Conservation (phyloP, 768 basidiomycete species). For the Exidia glandulosa region DNA sequence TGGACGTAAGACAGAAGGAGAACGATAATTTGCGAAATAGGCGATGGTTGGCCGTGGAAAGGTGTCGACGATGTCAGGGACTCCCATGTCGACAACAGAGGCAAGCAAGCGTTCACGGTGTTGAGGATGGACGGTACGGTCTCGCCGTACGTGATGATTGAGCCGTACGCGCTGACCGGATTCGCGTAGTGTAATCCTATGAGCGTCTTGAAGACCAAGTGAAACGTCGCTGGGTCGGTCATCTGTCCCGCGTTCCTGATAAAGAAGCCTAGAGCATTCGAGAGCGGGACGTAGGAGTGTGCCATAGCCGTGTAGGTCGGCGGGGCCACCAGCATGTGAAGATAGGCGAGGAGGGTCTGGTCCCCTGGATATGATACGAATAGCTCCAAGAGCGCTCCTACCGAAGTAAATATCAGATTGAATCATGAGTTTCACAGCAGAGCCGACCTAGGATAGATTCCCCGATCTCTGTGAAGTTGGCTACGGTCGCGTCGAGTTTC, state of each 20-base stretch:
- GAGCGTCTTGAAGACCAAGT: conserved; percentile 55
- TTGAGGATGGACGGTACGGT: conserved; percentile 38
- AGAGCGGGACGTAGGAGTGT: conserved; percentile 42
- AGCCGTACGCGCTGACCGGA: conserved; percentile 35
- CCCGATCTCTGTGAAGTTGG: background rate
- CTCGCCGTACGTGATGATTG: conserved; percentile 41
- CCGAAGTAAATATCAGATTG: background rate
- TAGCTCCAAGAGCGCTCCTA: conserved; percentile 61
- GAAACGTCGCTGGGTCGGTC: conserved; percentile 53
- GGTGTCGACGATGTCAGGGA: conserved; percentile 30
- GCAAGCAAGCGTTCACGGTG: conserved; percentile 50
- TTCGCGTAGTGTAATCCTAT: conserved; percentile 55
- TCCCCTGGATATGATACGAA: conserved; percentile 64
- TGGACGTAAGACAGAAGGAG: conserved; percentile 50
- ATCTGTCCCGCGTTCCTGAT: conserved; percentile 37
- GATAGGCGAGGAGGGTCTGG: conserved; percentile 52
- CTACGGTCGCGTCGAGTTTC: background rate
- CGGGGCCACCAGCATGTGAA: conserved; percentile 53
- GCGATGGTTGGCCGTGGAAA: conserved; percentile 45
- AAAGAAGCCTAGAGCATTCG: conserved; percentile 56
- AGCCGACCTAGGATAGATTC: background rate
- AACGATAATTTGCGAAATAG: conserved; percentile 53
- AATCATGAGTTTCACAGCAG: background rate
- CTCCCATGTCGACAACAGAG: conserved; percentile 46
- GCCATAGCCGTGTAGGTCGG: conserved; percentile 53